phyloP scores from a whole-genome alignment of 176 grass and related monocot species.

The Tillandsia fasciculata region DNA sequence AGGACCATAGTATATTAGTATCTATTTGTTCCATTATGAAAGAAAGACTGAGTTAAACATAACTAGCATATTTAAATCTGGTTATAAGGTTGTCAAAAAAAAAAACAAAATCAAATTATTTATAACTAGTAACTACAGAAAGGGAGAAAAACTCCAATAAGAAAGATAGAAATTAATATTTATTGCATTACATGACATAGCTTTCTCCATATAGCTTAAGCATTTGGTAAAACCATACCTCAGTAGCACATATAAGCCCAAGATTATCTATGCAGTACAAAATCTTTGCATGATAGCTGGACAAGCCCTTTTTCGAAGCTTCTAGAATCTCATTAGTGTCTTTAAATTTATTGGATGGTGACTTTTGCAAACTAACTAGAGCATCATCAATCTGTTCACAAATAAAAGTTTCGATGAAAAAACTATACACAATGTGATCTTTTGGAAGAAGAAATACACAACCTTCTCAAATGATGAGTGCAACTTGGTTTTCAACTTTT shows the following conservation, averaged over 20 bases:
- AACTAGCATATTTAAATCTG: too few relatives aligned
- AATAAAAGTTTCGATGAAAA: conserved; percentile 12
- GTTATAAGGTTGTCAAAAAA: too few relatives aligned
- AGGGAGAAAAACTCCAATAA: too few relatives aligned
- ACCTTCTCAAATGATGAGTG: conserved; percentile 36
- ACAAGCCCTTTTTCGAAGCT: conserved; percentile 44
- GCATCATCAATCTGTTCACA: conserved; percentile 35
- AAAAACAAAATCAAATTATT: too few relatives aligned
- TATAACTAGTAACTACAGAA: too few relatives aligned
- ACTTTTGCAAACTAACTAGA: conserved; percentile 44
- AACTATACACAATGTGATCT: conserved; percentile 7
- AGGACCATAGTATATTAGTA: too few relatives aligned
- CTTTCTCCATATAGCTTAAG: too few relatives aligned
- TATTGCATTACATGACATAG: too few relatives aligned
- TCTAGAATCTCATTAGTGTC: conserved; percentile 47
- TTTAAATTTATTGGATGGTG: conserved; percentile 43
- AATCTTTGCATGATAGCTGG: conserved; percentile 41
- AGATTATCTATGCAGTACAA: conserved; percentile 37
- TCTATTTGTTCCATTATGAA: too few relatives aligned
- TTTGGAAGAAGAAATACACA: conserved; percentile 13
- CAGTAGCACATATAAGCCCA: conserved; percentile 39
- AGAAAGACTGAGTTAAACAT: too few relatives aligned
- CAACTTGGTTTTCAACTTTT: conserved; percentile 36
- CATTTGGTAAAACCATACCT: conserved; percentile 32
- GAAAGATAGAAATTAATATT: too few relatives aligned